Evolutionary conservation across 2,329 filamentous ascomycete genomes (phyloP).

Genomic region (Exophiala dermatitidis): DNA sequence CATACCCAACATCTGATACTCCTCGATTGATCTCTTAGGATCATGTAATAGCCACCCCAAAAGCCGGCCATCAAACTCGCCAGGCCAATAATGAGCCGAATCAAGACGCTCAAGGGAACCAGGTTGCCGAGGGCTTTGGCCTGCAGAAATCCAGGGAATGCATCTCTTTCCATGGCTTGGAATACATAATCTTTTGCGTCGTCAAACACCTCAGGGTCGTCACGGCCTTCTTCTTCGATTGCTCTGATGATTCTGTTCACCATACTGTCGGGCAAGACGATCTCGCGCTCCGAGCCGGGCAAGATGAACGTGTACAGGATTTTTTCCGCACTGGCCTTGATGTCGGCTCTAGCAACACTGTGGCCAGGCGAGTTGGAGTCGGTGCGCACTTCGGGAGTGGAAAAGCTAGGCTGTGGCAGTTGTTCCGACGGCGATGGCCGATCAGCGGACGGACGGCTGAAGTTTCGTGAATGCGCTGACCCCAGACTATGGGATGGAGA

Average conservation of each 20-base stretch:
- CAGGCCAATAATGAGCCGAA: slow-evolving; percentile 77
- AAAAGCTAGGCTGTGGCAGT: slow-evolving; percentile 50
- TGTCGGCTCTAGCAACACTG: slow-evolving; percentile 79
- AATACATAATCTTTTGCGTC: slow-evolving; percentile 98
- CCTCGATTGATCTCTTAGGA: slow-evolving; percentile 75
- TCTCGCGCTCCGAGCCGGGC: slow-evolving; percentile 91
- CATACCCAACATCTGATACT: slow-evolving; percentile 73
- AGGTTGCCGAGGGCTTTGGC: slow-evolving; percentile 94
- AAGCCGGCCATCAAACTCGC: slow-evolving; percentile 83
- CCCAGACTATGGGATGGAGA: slow-evolving; percentile 35
- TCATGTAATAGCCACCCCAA: slow-evolving; percentile 88
- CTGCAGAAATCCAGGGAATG: slow-evolving; percentile 93
- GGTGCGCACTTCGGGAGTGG: slow-evolving; percentile 56
- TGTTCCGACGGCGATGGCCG: slow-evolving; percentile 40
- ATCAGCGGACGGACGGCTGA: slow-evolving; percentile 21
- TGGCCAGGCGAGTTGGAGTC: slow-evolving; percentile 79
- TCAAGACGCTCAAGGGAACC: slow-evolving; percentile 80
- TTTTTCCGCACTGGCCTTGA: slow-evolving; percentile 90
- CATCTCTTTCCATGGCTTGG: slow-evolving; percentile 98
- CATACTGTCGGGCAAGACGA: slow-evolving; percentile 82
- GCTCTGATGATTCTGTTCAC: slow-evolving; percentile 75
- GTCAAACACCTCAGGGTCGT: slow-evolving; percentile 96
- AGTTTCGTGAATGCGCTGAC: slow-evolving; percentile 38
- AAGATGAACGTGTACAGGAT: slow-evolving; percentile 97
- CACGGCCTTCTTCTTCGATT: slow-evolving; percentile 84